phyloP scores from a whole-genome alignment of 2,329 filamentous ascomycete genomes.

The Stylonectria norvegica region DNA sequence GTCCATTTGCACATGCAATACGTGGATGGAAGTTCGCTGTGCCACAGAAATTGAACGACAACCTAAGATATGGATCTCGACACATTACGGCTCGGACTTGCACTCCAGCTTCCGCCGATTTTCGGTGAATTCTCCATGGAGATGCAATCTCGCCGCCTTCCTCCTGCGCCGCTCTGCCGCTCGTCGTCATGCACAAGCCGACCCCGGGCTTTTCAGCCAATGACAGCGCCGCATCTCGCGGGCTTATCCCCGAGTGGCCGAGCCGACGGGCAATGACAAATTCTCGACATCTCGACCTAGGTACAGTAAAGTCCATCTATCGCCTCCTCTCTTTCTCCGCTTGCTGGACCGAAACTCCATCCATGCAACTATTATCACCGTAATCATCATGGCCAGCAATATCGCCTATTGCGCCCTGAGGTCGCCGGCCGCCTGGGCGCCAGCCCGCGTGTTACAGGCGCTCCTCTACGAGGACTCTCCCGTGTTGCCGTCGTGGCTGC shows the following conservation, averaged over 20 bases:
- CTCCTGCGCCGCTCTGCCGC: too few species aligned
- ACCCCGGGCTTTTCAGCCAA: slow-evolving; percentile 29
- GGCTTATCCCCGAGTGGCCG: slow-evolving; percentile 36
- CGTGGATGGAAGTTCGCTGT: too few species aligned
- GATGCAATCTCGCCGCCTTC: too few species aligned
- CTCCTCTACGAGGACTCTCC: slow-evolving; percentile 28
- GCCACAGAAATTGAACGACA: too few species aligned
- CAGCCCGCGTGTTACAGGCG: slow-evolving; percentile 37
- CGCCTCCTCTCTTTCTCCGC: slow-evolving; percentile 17
- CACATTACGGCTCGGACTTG: too few species aligned
- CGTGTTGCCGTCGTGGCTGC: slow-evolving; percentile 29
- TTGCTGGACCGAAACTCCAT: slow-evolving; percentile 9
- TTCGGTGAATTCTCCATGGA: too few species aligned
- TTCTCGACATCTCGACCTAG: slow-evolving; percentile 26
- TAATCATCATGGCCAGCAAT: slow-evolving; percentile 56
- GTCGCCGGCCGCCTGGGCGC: slow-evolving; percentile 64
- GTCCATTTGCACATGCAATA: too few species aligned
- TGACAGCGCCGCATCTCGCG: slow-evolving; percentile 19
- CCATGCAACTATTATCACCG: slow-evolving; percentile 22
- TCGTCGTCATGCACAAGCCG: too few species aligned
- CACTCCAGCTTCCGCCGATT: too few species aligned
- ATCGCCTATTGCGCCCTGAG: slow-evolving; percentile 67
- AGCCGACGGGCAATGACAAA: slow-evolving; percentile 37
- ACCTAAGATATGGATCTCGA: too few species aligned
- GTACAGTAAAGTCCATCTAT: slow-evolving; percentile 22